Percentiles rank a stretch among this genome's conserved stretches.
Conservation (phyloP, 1,139 yeast species). For the Yamadazyma kanchanaburiensis region DNA sequence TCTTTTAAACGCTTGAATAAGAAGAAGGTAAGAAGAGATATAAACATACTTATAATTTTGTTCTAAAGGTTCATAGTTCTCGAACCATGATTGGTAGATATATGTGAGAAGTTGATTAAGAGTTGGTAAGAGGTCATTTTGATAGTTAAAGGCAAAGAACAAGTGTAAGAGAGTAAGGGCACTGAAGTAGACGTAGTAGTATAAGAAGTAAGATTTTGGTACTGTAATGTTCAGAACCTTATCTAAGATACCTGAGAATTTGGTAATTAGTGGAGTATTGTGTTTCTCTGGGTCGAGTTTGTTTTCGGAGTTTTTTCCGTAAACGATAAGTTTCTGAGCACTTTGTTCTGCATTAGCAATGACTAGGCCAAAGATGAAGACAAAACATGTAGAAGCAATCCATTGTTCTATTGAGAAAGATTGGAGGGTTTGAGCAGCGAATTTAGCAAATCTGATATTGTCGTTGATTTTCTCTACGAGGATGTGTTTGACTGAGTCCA, state of each 20-base stretch:
- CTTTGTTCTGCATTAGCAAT: conserved; percentile 9
- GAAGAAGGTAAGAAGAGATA: conserved; percentile 16
- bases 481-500: conserved; percentile 6
- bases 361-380: conserved; percentile 9
- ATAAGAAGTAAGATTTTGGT: conserved; percentile 47
- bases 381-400: conserved; percentile 5
- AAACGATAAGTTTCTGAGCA: conserved; percentile 9
- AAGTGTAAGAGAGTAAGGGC: conserved; percentile 6
- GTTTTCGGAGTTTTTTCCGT: conserved; percentile 11
- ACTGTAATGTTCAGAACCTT: conserved; percentile 25
- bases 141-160: conserved; percentile 8
- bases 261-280: neutral
- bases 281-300: conserved; percentile 1
- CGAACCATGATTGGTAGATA: conserved; percentile 8
- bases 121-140: conserved; percentile 7
- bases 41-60: conserved; percentile 13
- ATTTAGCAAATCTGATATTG: conserved; percentile 5
- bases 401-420: conserved; percentile 10
- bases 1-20: conserved; percentile 65
- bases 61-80: conserved; percentile 7
- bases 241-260: neutral
- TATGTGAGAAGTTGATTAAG: conserved; percentile 3
- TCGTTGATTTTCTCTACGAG: conserved; percentile 5
- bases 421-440: neutral
- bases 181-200: conserved; percentile 40